phyloP scores from a whole-genome alignment of 306 rosid species.

The Dryas drummondii region DNA sequence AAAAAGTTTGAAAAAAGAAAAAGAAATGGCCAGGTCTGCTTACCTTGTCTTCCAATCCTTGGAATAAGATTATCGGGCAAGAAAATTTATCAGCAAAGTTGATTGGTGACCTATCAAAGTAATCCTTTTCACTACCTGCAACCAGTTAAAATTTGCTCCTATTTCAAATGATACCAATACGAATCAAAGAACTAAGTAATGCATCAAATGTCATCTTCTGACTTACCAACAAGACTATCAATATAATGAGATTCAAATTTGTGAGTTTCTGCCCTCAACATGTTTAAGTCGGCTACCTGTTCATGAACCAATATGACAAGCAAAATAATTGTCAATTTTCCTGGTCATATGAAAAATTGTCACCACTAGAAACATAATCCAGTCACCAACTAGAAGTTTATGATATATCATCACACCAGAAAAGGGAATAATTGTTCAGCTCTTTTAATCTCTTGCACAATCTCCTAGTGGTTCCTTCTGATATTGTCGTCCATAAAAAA shows the following conservation, averaged over 20 bases:
- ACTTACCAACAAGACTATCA: constrained; percentile 75
- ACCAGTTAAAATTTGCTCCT: constrained; percentile 23
- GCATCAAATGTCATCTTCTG: constrained; percentile 14
- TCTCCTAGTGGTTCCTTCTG: too few relatives aligned
- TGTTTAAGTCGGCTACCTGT: constrained; percentile 76
- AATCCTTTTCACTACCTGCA: constrained; percentile 69
- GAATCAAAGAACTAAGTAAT: neutral
- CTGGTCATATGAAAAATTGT: neutral
- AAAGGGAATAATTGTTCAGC: too few relatives aligned
- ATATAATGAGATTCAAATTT: constrained; percentile 87
- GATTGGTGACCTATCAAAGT: constrained; percentile 74
- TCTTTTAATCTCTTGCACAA: too few relatives aligned
- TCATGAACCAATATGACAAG: constrained; percentile 25
- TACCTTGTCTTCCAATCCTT: constrained; percentile 96
- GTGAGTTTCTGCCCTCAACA: constrained; percentile 75
- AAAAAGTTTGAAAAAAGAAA: neutral
- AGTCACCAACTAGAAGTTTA: too few relatives aligned
- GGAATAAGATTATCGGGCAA: constrained; percentile 85
- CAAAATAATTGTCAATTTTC: neutral
- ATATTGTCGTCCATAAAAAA: too few relatives aligned
- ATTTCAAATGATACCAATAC: constrained; percentile 15
- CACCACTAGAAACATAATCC: too few relatives aligned
- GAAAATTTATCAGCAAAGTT: constrained; percentile 75
- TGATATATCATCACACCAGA: too few relatives aligned
- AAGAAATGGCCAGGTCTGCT: constrained; percentile 13